phyloP scores from a whole-genome alignment of 2,329 filamentous ascomycete genomes.

The Colletotrichum spaethianum region DNA sequence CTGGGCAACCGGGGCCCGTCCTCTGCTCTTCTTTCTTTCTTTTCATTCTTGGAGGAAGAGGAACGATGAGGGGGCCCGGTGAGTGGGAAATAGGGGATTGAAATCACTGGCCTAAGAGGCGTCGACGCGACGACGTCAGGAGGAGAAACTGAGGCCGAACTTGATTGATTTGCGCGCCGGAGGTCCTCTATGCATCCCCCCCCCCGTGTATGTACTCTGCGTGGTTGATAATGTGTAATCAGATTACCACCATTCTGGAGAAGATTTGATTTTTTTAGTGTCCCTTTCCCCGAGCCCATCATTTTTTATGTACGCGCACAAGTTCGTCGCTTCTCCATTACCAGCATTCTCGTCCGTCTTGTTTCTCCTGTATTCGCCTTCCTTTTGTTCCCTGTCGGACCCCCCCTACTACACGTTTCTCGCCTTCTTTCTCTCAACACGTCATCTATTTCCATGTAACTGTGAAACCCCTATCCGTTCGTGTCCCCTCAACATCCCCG shows the following conservation, averaged over 20 bases:
- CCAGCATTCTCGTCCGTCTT: neutral
- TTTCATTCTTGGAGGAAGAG: neutral
- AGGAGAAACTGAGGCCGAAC: constrained; percentile 13
- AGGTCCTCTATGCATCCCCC: neutral
- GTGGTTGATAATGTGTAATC: neutral
- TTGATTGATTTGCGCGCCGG: constrained; percentile 6
- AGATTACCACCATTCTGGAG: neutral
- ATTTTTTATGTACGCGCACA: neutral
- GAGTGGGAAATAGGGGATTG: neutral
- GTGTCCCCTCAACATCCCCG: neutral
- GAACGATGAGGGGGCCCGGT: too few relatives aligned
- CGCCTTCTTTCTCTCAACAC: neutral
- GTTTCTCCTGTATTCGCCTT: neutral
- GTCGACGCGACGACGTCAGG: neutral
- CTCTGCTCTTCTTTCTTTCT: neutral
- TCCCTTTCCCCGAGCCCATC: neutral
- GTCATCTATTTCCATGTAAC: neutral
- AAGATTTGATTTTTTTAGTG: neutral
- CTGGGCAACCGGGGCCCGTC: constrained; percentile 1
- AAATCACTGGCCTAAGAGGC: neutral
- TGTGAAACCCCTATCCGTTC: constrained; percentile 14
- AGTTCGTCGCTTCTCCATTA: neutral
- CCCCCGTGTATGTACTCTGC: neutral
- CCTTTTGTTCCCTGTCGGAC: neutral
- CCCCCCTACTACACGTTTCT: neutral